phyloP scores from a whole-genome alignment of 352 stramenopile species.

The Phytopythium montanum region DNA sequence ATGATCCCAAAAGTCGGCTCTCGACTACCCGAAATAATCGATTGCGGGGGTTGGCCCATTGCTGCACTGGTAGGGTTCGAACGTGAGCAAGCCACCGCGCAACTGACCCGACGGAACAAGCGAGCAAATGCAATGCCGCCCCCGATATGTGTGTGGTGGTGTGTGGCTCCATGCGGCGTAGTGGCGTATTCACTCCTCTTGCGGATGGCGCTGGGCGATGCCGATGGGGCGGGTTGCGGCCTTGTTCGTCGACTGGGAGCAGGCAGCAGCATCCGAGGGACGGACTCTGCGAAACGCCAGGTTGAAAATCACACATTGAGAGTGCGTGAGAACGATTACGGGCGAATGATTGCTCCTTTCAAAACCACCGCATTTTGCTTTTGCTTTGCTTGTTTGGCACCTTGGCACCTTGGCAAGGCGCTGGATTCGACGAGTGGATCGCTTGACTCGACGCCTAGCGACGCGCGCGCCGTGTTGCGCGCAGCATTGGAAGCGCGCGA shows the following conservation, averaged over 20 bases:
- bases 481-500: background rate
- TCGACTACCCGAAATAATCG: slow-evolving; percentile 13
- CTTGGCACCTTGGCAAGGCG: too few relatives aligned
- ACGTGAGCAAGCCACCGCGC: slow-evolving; percentile 1
- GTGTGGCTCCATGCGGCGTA: too few relatives aligned
- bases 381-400: too few relatives aligned
- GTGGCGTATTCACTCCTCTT: too few relatives aligned
- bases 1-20: slow-evolving; percentile 7
- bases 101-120: background rate
- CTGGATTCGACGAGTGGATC: too few relatives aligned
- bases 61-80: slow-evolving; percentile 2
- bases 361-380: too few relatives aligned
- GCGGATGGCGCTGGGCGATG: too few relatives aligned
- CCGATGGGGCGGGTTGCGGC: too few relatives aligned
- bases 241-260: background rate
- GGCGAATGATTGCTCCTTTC: slow-evolving; percentile 1
- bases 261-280: background rate
- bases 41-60: background rate
- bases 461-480: background rate
- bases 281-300: background rate
- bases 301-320: too few relatives aligned
- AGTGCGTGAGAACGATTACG: background rate
- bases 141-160: too few relatives aligned
- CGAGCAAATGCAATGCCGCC: too few relatives aligned
- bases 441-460: background rate